phyloP scores from a whole-genome alignment of 805 yeast species.

The Starmera pachycereana region DNA sequence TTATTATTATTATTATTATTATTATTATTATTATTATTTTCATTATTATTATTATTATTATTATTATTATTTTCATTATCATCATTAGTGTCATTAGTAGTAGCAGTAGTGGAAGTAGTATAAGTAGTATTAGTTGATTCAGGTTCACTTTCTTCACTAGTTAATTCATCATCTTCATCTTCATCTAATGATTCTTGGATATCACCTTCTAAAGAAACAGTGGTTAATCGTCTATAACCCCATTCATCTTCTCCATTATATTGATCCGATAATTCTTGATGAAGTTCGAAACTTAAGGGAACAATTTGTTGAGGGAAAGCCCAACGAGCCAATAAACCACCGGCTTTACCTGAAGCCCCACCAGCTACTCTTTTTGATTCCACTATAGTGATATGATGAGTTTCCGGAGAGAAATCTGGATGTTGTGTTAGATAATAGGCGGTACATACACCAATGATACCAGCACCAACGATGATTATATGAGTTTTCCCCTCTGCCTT shows the following conservation, averaged over 20 bases:
- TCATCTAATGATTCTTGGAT: constrained; percentile 25
- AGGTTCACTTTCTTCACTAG: too few relatives aligned
- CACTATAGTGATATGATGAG: constrained; percentile 71
- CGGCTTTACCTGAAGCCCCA: constrained; percentile 97
- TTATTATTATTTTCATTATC: background rate
- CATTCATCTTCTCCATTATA: constrained; percentile 79
- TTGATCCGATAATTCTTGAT: constrained; percentile 68
- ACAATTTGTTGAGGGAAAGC: constrained; percentile 95
- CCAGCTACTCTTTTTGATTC: constrained; percentile 93
- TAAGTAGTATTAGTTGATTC: too few relatives aligned
- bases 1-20: background rate
- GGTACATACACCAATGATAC: constrained; percentile 91
- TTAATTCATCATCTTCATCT: constrained; percentile 10
- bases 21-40: background rate
- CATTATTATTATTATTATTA: background rate
- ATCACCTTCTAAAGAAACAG: constrained; percentile 83
- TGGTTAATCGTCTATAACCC: constrained; percentile 87
- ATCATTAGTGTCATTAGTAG: constrained; percentile 1
- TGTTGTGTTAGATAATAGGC: constrained; percentile 84
- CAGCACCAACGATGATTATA: constrained; percentile 85
- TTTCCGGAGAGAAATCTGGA: constrained; percentile 62
- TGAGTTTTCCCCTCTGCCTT: constrained; percentile 50
- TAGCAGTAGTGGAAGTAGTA: background rate
- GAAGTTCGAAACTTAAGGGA: constrained; percentile 76
- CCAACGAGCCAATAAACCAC: constrained; percentile 90